A percentile compares a stretch with the other conserved stretches of the same genome.
These are phyloP conservation scores for Eragrostis curvula DNA, from an alignment of 176 grass and related monocot species.

Conservation along the genomic window DNA sequence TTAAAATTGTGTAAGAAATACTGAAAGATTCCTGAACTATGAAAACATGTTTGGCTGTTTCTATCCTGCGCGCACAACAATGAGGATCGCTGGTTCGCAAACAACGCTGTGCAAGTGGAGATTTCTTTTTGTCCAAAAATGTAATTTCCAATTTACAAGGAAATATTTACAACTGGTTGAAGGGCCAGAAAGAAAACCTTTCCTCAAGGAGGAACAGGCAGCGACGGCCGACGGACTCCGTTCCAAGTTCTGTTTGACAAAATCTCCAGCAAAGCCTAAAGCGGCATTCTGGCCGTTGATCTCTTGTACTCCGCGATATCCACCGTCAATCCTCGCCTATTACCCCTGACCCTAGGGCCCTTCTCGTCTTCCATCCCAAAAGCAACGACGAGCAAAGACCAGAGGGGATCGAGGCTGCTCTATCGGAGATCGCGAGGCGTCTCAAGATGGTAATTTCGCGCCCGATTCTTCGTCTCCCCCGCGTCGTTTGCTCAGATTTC, in stretches of 20 bases:
- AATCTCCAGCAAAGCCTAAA: background rate
- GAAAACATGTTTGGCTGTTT: background rate
- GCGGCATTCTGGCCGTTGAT: constrained; percentile 1
- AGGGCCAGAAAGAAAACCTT: background rate
- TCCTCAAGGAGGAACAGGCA: background rate
- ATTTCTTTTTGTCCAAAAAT: background rate
- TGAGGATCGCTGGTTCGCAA: background rate
- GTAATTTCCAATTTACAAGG: background rate
- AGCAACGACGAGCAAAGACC: background rate
- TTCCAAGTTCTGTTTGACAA: background rate
- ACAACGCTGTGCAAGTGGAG: background rate
- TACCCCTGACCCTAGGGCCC: background rate
- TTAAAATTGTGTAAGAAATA: background rate
- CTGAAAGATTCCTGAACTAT: background rate
- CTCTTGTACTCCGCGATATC: background rate
- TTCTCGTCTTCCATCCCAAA: background rate
- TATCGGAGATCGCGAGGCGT: constrained; percentile 31
- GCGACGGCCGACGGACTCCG: background rate
- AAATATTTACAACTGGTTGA: too few species aligned
- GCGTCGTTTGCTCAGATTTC: background rate
- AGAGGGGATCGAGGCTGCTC: background rate
- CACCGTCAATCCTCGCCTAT: constrained; percentile 15
- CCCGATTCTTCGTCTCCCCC: background rate
- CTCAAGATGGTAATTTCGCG: constrained; percentile 41
- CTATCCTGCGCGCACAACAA: background rate